phyloP scores from a whole-genome alignment of 371 early-diverging fungal genomes.

The Fennellomyces sp. region DNA sequence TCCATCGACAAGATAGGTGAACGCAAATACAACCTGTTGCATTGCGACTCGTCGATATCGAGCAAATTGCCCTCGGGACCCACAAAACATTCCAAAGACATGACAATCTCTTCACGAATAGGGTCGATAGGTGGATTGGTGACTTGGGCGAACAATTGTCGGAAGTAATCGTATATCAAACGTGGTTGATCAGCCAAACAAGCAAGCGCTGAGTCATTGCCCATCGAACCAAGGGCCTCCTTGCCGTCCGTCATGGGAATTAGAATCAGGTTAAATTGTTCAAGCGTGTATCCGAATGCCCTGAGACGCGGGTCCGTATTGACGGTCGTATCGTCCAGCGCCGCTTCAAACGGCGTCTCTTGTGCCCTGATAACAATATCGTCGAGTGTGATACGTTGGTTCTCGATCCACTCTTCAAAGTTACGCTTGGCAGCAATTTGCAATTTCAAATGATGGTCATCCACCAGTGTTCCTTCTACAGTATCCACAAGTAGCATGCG shows the following conservation, averaged over 20 bases:
- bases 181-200: constrained; percentile 90
- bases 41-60: constrained; percentile 79
- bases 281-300: constrained; percentile 92
- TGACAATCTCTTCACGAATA: constrained; percentile 96
- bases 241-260: constrained; percentile 92
- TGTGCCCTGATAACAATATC: constrained; percentile 51
- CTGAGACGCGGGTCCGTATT: constrained; percentile 81
- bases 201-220: constrained; percentile 93
- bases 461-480: constrained; percentile 86
- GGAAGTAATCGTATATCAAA: constrained; percentile 93
- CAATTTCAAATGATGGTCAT: constrained; percentile 88
- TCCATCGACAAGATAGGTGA: constrained; percentile 86
- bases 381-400: constrained; percentile 74
- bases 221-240: constrained; percentile 98
- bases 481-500: constrained; percentile 97
- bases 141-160: constrained; percentile 96
- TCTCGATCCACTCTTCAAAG: constrained; percentile 84
- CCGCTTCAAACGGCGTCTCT: constrained; percentile 17
- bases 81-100: constrained; percentile 93
- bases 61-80: constrained; percentile 95
- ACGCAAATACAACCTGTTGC: constrained; percentile 75
- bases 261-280: constrained; percentile 89
- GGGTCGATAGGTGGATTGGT: constrained; percentile 98
- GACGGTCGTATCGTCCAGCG: constrained; percentile 48
- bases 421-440: constrained; percentile 69